Percentiles rank a stretch among this genome's conserved stretches.
Conservation (phyloP, 1,284 basidiomycete genomes). For the Boletus semigastroideus region DNA sequence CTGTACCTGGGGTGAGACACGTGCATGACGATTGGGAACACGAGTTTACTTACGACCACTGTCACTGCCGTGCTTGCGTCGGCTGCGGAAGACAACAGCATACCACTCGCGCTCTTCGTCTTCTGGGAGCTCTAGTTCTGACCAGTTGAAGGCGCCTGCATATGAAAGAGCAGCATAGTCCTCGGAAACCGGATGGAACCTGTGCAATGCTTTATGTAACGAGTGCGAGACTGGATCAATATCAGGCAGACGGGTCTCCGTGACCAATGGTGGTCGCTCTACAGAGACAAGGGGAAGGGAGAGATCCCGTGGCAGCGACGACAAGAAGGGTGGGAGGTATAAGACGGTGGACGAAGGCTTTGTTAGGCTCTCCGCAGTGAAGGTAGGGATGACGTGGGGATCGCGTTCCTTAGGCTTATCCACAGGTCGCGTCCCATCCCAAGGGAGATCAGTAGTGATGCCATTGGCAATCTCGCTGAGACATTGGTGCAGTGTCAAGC, state of each 20-base stretch:
- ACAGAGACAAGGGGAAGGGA: conserved; percentile 25
- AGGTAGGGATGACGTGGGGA: conserved; percentile 61
- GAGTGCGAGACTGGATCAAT: conserved; percentile 84
- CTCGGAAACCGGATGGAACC: conserved; percentile 61
- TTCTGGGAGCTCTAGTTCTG: conserved; percentile 61
- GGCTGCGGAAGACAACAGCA: conserved; percentile 85
- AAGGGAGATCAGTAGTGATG: not conserved
- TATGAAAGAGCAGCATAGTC: conserved; percentile 70
- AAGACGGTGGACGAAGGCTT: conserved; percentile 53
- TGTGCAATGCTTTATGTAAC: conserved; percentile 81
- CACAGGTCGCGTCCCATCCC: not conserved
- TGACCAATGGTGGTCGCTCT: conserved; percentile 49
- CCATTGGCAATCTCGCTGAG: conserved; percentile 17
- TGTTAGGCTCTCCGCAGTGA: conserved; percentile 41
- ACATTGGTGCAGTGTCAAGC: conserved; percentile 34
- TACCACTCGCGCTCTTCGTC: conserved; percentile 86
- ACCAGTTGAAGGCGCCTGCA: conserved; percentile 83
- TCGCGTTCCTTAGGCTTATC: conserved; percentile 33
- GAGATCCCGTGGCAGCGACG: conserved; percentile 56
- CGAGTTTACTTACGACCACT: conserved; percentile 53
- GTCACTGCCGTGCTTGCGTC: conserved; percentile 69
- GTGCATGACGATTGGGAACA: conserved; percentile 1
- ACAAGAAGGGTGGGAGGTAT: conserved; percentile 80
- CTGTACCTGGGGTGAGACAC: conserved; percentile 38
- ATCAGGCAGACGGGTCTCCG: conserved; percentile 74